Evolutionary conservation across 768 basidiomycete genomes (phyloP), one percentile per base, ranked within the genome.

Genomic region (Psilocybe cubensis): DNA sequence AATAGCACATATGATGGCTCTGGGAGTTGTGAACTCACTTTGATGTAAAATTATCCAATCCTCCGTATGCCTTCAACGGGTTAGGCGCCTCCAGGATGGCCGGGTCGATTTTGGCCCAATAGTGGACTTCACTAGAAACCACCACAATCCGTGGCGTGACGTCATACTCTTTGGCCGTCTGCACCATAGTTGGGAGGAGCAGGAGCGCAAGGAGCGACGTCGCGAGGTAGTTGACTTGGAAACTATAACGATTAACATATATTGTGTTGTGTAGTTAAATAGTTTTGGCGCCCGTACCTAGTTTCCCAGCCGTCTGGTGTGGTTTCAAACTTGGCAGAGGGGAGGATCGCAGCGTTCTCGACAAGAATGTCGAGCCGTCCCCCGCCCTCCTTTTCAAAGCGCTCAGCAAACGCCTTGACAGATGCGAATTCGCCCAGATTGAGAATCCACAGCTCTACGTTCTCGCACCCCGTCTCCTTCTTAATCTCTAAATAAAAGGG

Each of bases 161-260:
- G 0, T 63, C 31, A 56, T 72, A 56, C 18, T 67, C 60, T 24
- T 69, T 57, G 0, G 76, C 72, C 0, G 82, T 78, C 21, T 72
- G 60, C 3, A 75, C 48, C 68, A 84, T 71, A 10, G 58, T 62
- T 0, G 83, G 83, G 0, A 83, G 70, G 0, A 83, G 68, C 7
- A 74, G 69, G 6, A 83, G 57, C 0, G 73, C 65, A 3, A 82
- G 69, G 0, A 83, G 68, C 5, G 76, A 70, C 7, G 72, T 73
- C 1, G 78, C 69, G 5, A 85, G 63, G 59, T 74, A 62, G 63
- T 84, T 83, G 28, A 80, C 75, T 58, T 84, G 82, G 1, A 83
- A 56, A 8, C 83, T 85, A 25, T 7, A 2, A 23, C 17, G 21
- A 8, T 23, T 8, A 41, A 10, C 24, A 10, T 20, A 24, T 6